Base-by-base conservation (phyloP, 768 basidiomycete species). In the Boletus rubroflammeus region DNA sequence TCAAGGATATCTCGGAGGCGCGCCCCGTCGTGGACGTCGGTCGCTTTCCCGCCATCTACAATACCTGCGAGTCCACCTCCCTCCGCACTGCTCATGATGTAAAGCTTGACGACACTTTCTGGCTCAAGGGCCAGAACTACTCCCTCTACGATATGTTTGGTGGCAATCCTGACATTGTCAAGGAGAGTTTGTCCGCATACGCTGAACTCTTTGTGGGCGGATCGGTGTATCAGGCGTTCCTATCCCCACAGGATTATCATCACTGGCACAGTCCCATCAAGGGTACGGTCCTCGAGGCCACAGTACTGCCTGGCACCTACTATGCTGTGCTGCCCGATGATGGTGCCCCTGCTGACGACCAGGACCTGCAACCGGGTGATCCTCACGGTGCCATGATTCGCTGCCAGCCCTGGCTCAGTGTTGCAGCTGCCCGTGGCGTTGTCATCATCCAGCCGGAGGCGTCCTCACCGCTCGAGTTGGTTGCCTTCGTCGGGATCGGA, bases 101-200 rank as follows among this genome's bases (percentile, higher is more conserved):
- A 35, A 57, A 79, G 41, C 63, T 58, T 4, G 57, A 67, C 7
- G 81, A 82, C 42, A 62, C 62, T 21, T 84, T 86, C 67, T 86
- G 81, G 82, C 65, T 83, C 66, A 85, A 86, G 61, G 75, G 70
- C 8, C 73, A 84, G 58, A 73, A 76, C 0, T 85, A 86, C 69
- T 84, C 83, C 6, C 76, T 85, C 43, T 48, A 62, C 17, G 75
- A 83, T 61, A 81, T 85, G 71, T 74, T 85, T 14, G 67, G 73
- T 23, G 35, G 51, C 17, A 5, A 31, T 14, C 41, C 23, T 8
- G 41, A 14, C 23, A 17, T 25, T 15, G 25, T 14, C 40, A 1
- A 3, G 7, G 23, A 3, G 23, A 41, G 42, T 26, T 43, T 43
- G 14, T 43, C 42, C 9, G 14, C 5, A 40, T 61, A 62, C 47